phyloP scores from a whole-genome alignment of 2,329 filamentous ascomycete species.

The Trichoderma aggressivum region DNA sequence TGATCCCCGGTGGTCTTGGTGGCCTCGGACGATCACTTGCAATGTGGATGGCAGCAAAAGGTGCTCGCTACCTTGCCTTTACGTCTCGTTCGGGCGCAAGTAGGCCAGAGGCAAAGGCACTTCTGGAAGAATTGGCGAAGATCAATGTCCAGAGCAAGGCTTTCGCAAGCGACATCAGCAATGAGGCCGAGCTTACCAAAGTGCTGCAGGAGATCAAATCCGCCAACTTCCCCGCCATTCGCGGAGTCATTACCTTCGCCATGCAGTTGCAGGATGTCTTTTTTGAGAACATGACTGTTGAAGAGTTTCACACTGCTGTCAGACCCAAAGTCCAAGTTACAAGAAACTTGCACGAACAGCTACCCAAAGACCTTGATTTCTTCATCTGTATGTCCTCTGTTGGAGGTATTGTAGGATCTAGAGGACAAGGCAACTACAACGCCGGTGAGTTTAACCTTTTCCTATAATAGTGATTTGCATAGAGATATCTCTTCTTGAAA shows the following conservation, averaged over 20 bases:
- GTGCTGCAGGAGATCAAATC: background rate
- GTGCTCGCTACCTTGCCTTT: background rate
- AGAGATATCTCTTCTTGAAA: background rate
- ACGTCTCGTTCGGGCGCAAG: background rate
- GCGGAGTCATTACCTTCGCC: background rate
- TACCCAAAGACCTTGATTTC: background rate
- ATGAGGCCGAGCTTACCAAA: background rate
- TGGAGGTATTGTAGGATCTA: background rate
- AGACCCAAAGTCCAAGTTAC: background rate
- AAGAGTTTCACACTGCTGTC: background rate
- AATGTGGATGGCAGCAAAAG: background rate
- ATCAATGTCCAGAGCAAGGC: background rate
- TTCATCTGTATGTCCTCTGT: background rate
- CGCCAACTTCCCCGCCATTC: background rate
- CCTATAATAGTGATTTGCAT: background rate
- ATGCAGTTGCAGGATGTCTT: background rate
- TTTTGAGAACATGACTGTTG: background rate
- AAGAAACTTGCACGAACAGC: background rate
- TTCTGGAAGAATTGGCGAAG: background rate
- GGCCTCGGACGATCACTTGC: background rate
- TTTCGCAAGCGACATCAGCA: background rate
- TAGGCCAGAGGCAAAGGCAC: background rate
- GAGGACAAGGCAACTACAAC: background rate
- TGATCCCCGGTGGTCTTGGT: background rate
- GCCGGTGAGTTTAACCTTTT: background rate